Base-by-base conservation (phyloP, 768 basidiomycete genomes). In the Panaeolus papilionaceus region DNA sequence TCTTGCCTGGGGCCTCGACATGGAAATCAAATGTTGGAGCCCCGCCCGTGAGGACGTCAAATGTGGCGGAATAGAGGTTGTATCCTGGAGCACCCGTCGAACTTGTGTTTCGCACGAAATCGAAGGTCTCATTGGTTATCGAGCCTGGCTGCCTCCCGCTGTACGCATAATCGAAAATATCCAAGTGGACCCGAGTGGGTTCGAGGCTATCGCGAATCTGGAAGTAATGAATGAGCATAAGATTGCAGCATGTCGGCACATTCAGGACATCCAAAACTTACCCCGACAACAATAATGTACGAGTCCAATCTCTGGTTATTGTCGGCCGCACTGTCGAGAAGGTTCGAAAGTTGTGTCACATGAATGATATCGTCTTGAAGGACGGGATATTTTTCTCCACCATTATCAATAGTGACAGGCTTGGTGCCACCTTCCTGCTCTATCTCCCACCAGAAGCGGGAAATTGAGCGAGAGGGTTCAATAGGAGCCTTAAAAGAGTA, bases 371-470 rank as follows among this genome's bases (percentile, higher is more conserved):
- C 73, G 70, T 85, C 84, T 70, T 85, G 84, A 47, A 75, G 73
- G 14, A 84, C 68, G 12, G 73, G 68, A 70, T 84, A 85, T n/a
- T 78, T 77, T n/a, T 69, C 70, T 2, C 85, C 84, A 14, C 75
- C 79, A 66, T 85, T 84, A 40, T 83, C 77, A 66, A 47, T 16
- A 2, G 82, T 78, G 0, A 72, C 73, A 0, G 77, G 77, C 7
- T 77, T 64, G 4, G 28, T 3, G 0, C 74, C 73, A 42, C 76
- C 79, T 7, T 83, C 83, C 66, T 83, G 75, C 26, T 78, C 77
- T 5, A 85, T 81, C 23, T 79, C 75, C 71, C 85, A 86, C 83
- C 83, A 85, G 71, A 85, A 85, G 38, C 79, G 81, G 38, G 82
- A 79, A 63, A 86, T 77, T 14, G 84, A 84, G 7, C 73, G 73